These are phyloP conservation scores for Asclepias syriaca DNA, from an alignment of 257 asterid species.

Conservation along the genomic window DNA sequence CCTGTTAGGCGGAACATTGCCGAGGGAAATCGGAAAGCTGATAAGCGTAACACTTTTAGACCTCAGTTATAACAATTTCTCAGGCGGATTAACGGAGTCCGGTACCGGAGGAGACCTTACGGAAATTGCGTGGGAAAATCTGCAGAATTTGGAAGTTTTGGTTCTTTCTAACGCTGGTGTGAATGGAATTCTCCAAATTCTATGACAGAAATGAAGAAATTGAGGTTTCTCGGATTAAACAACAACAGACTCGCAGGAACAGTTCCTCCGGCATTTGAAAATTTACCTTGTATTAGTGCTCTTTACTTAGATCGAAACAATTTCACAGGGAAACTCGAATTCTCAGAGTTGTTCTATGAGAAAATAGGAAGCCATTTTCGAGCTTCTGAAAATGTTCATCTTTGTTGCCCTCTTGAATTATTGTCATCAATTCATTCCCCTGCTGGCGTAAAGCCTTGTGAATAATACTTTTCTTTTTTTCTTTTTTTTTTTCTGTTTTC, in stretches of 20 bases:
- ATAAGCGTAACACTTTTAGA: conserved; percentile 22
- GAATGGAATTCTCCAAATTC: conserved; percentile 23
- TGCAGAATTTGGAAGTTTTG: conserved; percentile 22
- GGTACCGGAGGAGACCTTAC: conserved; percentile 16
- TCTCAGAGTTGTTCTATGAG: conserved; percentile 26
- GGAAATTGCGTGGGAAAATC: conserved; percentile 23
- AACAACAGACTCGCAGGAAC: conserved; percentile 23
- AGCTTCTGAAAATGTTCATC: conserved; percentile 23
- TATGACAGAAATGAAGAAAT: conserved; percentile 22
- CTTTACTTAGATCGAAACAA: conserved; percentile 29
- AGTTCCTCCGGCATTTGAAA: conserved; percentile 22
- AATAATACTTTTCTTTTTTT: conserved; percentile 3
- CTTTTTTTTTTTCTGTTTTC: neutral
- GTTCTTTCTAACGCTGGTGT: conserved; percentile 25
- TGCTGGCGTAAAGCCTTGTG: conserved; percentile 26
- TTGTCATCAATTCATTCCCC: conserved; percentile 17
- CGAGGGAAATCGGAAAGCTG: conserved; percentile 20
- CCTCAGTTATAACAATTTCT: conserved; percentile 26
- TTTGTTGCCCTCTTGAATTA: conserved; percentile 18
- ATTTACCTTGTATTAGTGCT: conserved; percentile 18
- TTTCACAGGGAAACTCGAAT: conserved; percentile 29
- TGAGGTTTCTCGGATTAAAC: conserved; percentile 33
- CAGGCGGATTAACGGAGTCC: conserved; percentile 13
- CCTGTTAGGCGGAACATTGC: conserved; percentile 19
- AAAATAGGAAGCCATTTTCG: conserved; percentile 31